Evolutionary conservation across 306 rosid species (phyloP).

Genomic region (Castanea sativa): DNA sequence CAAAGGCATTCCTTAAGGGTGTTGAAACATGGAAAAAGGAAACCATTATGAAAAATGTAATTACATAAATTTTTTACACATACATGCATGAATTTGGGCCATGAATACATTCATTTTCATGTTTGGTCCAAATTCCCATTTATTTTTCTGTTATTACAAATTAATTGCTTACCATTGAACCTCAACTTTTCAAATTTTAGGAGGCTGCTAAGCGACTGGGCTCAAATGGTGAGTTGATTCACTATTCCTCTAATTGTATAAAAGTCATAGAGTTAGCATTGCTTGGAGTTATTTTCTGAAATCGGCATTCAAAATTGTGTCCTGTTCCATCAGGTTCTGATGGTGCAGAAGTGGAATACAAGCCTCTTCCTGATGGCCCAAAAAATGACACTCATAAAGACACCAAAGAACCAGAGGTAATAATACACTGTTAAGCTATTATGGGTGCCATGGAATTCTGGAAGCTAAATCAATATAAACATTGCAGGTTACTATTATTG

Average conservation of each 20-base stretch:
- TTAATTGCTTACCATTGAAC: conserved; percentile 30
- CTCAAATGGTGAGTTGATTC: conserved; percentile 51
- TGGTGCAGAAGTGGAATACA: conserved; percentile 58
- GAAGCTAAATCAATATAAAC: conserved; percentile 27
- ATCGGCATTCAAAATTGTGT: conserved; percentile 1
- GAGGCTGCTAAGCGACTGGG: conserved; percentile 57
- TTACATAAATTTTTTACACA: not conserved
- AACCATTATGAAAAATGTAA: conserved; percentile 75
- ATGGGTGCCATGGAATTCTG: not conserved
- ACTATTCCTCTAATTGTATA: conserved; percentile 12
- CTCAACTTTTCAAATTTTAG: conserved; percentile 43
- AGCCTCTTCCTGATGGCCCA: conserved; percentile 73
- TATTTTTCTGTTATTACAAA: not conserved
- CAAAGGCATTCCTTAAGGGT: conserved; percentile 83
- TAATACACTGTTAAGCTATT: not conserved
- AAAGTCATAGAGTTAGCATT: not conserved
- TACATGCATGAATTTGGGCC: not conserved
- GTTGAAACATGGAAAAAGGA: conserved; percentile 90
- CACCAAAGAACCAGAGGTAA: conserved; percentile 38
- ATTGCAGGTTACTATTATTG: conserved; percentile 59
- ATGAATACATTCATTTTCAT: not conserved
- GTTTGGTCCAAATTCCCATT: not conserved
- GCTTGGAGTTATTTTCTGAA: conserved; percentile 9
- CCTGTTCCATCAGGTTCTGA: conserved; percentile 47
- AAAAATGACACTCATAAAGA: conserved; percentile 23